phyloP scores from a whole-genome alignment of 495 filamentous ascomycete genomes.

The Thozetella sp. region DNA sequence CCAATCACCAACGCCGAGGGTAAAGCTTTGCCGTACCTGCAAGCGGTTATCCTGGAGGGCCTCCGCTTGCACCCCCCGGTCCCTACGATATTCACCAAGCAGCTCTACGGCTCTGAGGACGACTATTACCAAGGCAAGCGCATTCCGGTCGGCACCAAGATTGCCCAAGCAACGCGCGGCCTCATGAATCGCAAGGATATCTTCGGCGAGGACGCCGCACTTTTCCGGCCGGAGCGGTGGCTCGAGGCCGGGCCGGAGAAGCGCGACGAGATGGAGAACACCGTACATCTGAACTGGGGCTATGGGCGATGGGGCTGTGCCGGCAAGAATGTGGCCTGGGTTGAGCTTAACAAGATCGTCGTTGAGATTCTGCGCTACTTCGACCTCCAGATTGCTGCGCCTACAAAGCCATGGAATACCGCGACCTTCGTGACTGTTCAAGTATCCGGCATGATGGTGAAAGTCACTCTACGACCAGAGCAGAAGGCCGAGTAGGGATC shows the following conservation, averaged over 20 bases:
- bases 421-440: neutral
- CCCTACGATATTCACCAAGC: constrained; percentile 33
- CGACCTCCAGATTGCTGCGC: constrained; percentile 47
- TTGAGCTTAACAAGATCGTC: constrained; percentile 51
- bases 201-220: constrained; percentile 53
- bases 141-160: constrained; percentile 47
- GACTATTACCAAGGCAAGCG: constrained; percentile 43
- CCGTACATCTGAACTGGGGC: constrained; percentile 29
- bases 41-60: constrained; percentile 49
- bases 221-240: constrained; percentile 60
- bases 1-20: constrained; percentile 39
- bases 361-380: constrained; percentile 54
- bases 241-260: constrained; percentile 33
- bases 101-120: constrained; percentile 47
- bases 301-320: constrained; percentile 33
- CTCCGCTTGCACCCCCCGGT: constrained; percentile 39
- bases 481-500: too few species aligned
- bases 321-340: constrained; percentile 30
- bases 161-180: constrained; percentile 45
- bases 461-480: neutral
- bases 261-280: constrained; percentile 28
- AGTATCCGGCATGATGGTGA: neutral
- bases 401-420: constrained; percentile 34
- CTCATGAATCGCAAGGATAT: constrained; percentile 39
- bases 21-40: constrained; percentile 39